Percentiles rank a stretch among this genome's conserved stretches.
Evolutionary conservation across 2,329 filamentous ascomycete species (phyloP).

Genomic region (Fusarium siculi): DNA sequence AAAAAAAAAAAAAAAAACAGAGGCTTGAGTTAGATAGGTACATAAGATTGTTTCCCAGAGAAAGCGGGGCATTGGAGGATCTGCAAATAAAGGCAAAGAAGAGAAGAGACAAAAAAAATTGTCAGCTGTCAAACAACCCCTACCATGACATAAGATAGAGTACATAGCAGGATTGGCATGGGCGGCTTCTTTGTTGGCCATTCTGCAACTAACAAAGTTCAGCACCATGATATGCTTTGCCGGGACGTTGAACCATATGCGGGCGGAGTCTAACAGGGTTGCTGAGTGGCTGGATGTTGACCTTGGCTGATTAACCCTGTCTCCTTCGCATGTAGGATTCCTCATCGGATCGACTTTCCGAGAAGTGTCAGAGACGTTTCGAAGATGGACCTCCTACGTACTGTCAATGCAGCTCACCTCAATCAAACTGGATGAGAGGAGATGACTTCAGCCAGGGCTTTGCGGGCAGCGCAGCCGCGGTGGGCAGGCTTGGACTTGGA

Average conservation of each 20-base stretch:
- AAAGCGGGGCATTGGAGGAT: conserved; percentile 40
- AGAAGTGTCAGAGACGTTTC: conserved; percentile 36
- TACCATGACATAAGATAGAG: neutral
- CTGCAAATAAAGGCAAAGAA: conserved; percentile 17
- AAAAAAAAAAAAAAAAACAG: conserved; percentile 45
- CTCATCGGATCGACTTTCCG: conserved; percentile 34
- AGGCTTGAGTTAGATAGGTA: conserved; percentile 1
- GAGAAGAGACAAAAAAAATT: conserved; percentile 12
- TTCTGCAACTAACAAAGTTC: conserved; percentile 16
- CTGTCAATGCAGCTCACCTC: conserved; percentile 22
- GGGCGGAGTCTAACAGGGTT: conserved; percentile 8
- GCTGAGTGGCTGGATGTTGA: conserved; percentile 12
- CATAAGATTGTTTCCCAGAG: neutral
- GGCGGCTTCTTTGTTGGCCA: conserved; percentile 3
- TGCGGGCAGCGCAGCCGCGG: conserved; percentile 26
- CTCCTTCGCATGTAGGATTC: conserved; percentile 21
- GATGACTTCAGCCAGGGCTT: conserved; percentile 8
- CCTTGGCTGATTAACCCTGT: conserved; percentile 24
- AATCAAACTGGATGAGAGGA: neutral
- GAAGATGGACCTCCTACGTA: conserved; percentile 5
- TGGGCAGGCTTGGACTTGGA: neutral
- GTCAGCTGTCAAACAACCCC: conserved; percentile 24
- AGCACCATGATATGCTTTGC: conserved; percentile 29
- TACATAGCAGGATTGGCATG: too few species aligned
- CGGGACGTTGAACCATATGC: conserved; percentile 21